phyloP scores from a whole-genome alignment of 306 rosid genomes.

The Citrullus colocynthis region DNA sequence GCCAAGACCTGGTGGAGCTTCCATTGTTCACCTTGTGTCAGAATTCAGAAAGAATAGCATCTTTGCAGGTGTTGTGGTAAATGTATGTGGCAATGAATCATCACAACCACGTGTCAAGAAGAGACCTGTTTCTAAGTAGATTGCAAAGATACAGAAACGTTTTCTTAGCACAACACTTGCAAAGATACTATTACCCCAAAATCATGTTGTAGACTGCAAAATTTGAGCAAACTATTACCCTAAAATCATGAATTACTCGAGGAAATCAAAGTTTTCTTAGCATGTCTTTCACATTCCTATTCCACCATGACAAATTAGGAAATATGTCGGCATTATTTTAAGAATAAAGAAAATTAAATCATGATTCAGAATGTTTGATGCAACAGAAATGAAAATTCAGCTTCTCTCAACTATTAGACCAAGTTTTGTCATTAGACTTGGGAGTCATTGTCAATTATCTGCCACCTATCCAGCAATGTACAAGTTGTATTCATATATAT shows the following conservation, averaged over 20 bases:
- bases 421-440: neutral
- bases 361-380: neutral
- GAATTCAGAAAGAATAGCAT: neutral
- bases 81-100: neutral
- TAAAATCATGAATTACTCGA: no score
- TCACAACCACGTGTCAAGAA: neutral
- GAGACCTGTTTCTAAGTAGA: neutral
- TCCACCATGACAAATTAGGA: neutral
- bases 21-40: neutral
- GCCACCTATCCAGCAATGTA: neutral
- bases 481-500: neutral
- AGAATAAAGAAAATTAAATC: neutral
- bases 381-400: neutral
- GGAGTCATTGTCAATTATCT: neutral
- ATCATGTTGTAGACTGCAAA: no score
- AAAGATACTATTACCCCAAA: no score
- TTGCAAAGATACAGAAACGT: neutral
- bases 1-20: neutral
- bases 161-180: no score
- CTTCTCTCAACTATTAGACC: neutral
- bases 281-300: neutral
- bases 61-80: neutral
- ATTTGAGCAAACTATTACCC: neutral
- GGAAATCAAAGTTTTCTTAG: neutral
- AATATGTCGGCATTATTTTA: neutral